These are phyloP conservation scores for Aristolochia californica DNA, from an alignment of 164 flowering plant genomes.

Conservation along the genomic window DNA sequence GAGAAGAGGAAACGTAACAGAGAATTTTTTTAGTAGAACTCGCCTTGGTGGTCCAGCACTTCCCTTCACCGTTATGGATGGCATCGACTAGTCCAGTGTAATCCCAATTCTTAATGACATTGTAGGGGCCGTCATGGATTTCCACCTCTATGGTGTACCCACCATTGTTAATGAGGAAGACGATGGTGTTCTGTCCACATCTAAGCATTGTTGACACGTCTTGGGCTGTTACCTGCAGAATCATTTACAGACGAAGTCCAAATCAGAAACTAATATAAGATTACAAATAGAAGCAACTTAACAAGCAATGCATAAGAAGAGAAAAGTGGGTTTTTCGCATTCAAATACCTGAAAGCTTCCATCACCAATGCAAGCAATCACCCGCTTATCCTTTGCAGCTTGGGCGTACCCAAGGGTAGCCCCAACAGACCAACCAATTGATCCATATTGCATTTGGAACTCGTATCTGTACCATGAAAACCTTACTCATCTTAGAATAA, in stretches of 20 bases:
- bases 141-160: constrained; percentile 49
- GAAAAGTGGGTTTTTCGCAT: no score
- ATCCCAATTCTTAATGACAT: constrained; percentile 48
- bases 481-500: not conserved
- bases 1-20: not conserved
- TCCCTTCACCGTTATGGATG: constrained; percentile 38
- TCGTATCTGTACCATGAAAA: constrained; percentile 5
- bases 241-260: not conserved
- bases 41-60: constrained; percentile 38
- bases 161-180: constrained; percentile 81
- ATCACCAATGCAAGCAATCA: constrained; percentile 64
- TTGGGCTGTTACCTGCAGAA: constrained; percentile 62
- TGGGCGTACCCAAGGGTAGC: constrained; percentile 91
- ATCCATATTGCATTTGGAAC: constrained; percentile 22
- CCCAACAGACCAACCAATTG: constrained; percentile 88
- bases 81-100: constrained; percentile 38
- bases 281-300: not conserved
- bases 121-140: constrained; percentile 33
- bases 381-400: constrained; percentile 62
- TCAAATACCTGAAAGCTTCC: constrained; percentile 70
- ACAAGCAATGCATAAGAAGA: not conserved
- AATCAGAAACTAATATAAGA: not conserved
- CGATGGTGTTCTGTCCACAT: constrained; percentile 53
- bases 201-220: constrained; percentile 75
- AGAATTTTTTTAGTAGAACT: not conserved